Percentiles rank a stretch among this genome's conserved stretches.
Evolutionary conservation across 164 flowering plant genomes (phyloP).

Genomic region (Santalum album): DNA sequence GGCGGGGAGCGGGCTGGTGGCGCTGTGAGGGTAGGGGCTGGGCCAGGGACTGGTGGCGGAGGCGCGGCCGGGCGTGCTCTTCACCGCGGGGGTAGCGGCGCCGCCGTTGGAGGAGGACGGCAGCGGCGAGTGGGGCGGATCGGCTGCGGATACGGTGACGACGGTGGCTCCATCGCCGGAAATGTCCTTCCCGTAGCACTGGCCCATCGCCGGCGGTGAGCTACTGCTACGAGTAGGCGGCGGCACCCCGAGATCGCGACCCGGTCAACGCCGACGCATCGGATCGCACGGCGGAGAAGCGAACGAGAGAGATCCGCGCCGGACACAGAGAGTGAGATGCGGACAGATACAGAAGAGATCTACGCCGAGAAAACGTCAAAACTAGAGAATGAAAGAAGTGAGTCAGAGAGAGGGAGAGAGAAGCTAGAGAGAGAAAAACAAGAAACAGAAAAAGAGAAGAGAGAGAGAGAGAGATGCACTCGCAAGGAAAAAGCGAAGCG

Average conservation of each 20-base stretch:
- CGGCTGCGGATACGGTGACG: neutral
- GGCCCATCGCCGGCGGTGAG: neutral
- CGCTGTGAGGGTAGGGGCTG: slow-evolving; percentile 60
- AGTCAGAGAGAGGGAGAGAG: neutral
- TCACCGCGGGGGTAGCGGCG: slow-evolving; percentile 12
- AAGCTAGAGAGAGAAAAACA: neutral
- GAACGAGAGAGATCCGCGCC: no score
- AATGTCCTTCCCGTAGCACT: neutral
- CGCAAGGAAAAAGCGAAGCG: neutral
- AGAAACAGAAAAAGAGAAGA: neutral
- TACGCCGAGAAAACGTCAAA: neutral
- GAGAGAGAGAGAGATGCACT: neutral
- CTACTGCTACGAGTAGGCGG: neutral
- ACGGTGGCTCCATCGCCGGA: neutral
- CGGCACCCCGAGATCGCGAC: neutral
- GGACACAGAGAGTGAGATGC: no score
- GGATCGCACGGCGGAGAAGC: no score
- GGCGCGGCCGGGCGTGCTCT: slow-evolving; percentile 34
- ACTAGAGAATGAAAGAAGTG: neutral
- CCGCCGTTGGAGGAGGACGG: slow-evolving; percentile 10
- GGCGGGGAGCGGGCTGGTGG: slow-evolving; percentile 52
- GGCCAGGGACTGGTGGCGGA: slow-evolving; percentile 57
- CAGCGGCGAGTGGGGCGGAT: neutral
- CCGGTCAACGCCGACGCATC: neutral
- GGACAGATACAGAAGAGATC: neutral